Conservation (phyloP, 495 filamentous ascomycete genomes). For the Hyphodiscus hymeniophilus region DNA sequence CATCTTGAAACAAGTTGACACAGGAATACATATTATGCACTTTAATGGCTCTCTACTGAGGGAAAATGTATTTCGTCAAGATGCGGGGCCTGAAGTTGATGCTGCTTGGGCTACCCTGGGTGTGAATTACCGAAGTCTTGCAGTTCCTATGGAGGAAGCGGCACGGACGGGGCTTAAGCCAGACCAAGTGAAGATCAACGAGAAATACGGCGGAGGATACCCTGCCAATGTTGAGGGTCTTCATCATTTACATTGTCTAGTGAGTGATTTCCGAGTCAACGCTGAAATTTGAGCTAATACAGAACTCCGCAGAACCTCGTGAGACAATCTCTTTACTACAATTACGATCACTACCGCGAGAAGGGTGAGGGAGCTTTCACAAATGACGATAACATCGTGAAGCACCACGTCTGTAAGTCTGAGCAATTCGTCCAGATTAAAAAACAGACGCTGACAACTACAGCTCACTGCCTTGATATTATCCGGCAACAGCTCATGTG, state of each 20-base stretch:
- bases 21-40: constrained; percentile 6
- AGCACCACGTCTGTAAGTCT: constrained; percentile 33
- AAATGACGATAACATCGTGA: constrained; percentile 41
- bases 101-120: constrained; percentile 49
- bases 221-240: constrained; percentile 46
- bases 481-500: constrained; percentile 51
- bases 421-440: constrained; percentile 38
- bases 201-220: constrained; percentile 46
- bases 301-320: constrained; percentile 40
- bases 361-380: constrained; percentile 38
- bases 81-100: constrained; percentile 45
- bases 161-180: constrained; percentile 30
- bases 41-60: constrained; percentile 44
- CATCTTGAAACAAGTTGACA: constrained; percentile 19
- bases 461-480: constrained; percentile 49
- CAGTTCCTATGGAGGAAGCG: constrained; percentile 32
- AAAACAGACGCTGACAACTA: constrained; percentile 32
- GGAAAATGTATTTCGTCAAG: constrained; percentile 42
- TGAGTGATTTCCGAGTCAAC: neutral
- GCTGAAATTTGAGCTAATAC: neutral
- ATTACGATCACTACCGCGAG: constrained; percentile 46
- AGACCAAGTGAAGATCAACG: constrained; percentile 41
- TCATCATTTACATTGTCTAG: constrained; percentile 50
- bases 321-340: constrained; percentile 46
- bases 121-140: constrained; percentile 35